phyloP scores from a whole-genome alignment of 2,329 filamentous ascomycete genomes.

The Aureobasidium sp. region DNA sequence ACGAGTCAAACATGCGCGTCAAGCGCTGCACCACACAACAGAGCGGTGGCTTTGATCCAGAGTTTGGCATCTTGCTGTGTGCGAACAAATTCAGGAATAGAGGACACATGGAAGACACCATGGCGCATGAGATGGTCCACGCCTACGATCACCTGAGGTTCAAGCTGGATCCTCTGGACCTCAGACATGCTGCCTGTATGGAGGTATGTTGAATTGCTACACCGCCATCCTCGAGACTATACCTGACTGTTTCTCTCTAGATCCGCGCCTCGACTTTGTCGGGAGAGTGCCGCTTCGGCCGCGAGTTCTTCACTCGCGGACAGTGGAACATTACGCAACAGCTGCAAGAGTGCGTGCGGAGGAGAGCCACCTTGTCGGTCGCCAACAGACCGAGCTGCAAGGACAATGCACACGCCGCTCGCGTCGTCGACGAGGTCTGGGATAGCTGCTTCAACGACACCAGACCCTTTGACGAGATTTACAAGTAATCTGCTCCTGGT shows the following conservation, averaged over 20 bases:
- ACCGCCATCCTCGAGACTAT: neutral
- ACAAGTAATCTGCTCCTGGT: constrained; percentile 46
- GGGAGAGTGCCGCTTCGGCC: constrained; percentile 84
- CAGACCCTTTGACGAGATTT: constrained; percentile 93
- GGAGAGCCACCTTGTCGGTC: constrained; percentile 71
- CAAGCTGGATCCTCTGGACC: constrained; percentile 73
- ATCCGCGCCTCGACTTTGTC: constrained; percentile 88
- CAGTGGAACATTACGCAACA: constrained; percentile 88
- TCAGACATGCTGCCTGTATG: constrained; percentile 87
- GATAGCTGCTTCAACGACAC: constrained; percentile 94
- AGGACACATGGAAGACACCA: constrained; percentile 72
- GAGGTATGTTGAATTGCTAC: constrained; percentile 53
- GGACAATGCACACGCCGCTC: constrained; percentile 75
- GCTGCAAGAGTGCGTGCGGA: constrained; percentile 83
- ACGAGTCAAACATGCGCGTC: constrained; percentile 69
- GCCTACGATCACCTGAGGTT: constrained; percentile 38
- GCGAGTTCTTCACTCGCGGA: constrained; percentile 74
- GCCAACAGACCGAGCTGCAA: constrained; percentile 69
- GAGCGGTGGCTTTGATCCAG: constrained; percentile 75
- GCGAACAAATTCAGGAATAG: constrained; percentile 79
- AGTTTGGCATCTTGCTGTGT: constrained; percentile 83
- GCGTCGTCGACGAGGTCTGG: constrained; percentile 96
- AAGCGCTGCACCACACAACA: constrained; percentile 65
- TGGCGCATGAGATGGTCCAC: constrained; percentile 18
- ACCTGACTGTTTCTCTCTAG: constrained; percentile 25